phyloP scores from a whole-genome alignment of 805 yeast species.

The Spathaspora gorwiae region DNA sequence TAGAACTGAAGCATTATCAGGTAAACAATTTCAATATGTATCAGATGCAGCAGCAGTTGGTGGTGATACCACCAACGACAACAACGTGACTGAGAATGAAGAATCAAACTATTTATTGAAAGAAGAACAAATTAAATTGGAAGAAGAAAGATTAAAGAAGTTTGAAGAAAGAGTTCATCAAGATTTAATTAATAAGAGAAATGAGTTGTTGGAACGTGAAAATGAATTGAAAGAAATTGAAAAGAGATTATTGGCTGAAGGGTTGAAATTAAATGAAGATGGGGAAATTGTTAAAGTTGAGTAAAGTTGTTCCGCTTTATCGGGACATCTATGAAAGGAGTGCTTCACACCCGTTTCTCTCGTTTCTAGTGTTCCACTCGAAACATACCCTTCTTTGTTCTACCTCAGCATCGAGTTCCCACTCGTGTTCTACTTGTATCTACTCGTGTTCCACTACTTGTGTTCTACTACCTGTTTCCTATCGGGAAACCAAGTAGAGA shows the following conservation, averaged over 20 bases:
- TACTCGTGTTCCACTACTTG: no score
- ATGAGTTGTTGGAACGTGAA: conserved; percentile 80
- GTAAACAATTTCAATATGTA: conserved; percentile 45
- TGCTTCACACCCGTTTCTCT: no score
- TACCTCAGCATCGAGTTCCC: no score
- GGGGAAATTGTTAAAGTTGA: conserved; percentile 31
- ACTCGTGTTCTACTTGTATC: no score
- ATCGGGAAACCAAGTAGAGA: no score
- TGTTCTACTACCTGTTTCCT: no score
- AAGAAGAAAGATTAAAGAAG: conserved; percentile 81
- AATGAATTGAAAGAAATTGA: conserved; percentile 80
- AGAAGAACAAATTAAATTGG: conserved; percentile 85
- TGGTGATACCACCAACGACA: not conserved
- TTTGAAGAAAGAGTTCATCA: conserved; percentile 88
- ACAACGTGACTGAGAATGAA: conserved; percentile 3
- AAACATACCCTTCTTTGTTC: no score
- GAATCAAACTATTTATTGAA: conserved; percentile 44
- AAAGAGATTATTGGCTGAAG: conserved; percentile 59
- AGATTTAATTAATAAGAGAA: conserved; percentile 73
- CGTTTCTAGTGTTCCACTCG: no score
- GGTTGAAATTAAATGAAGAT: conserved; percentile 38
- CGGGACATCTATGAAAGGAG: no score
- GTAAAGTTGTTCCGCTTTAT: conserved; percentile 1
- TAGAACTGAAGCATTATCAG: conserved; percentile 80
- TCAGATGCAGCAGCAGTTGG: not conserved